phyloP scores from a whole-genome alignment of 108 stramenopile genomes.

The Parietichytrium sp. region DNA sequence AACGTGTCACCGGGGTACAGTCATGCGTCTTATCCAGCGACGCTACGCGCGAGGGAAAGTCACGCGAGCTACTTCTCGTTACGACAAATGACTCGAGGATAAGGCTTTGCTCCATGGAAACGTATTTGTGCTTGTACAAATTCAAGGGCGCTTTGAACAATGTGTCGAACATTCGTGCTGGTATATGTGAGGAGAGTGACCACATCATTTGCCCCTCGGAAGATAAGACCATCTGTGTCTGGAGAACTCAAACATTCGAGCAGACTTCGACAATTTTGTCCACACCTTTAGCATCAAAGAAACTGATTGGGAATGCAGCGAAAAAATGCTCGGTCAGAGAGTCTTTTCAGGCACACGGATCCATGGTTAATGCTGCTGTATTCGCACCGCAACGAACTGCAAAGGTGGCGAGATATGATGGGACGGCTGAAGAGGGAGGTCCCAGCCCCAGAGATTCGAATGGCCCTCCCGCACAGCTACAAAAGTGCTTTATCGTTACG shows the following conservation, averaged over 20 bases:
- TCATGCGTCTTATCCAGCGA: background rate
- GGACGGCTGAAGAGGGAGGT: too few relatives aligned
- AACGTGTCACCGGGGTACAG: constrained; percentile 2
- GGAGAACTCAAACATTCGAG: background rate
- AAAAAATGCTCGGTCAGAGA: background rate
- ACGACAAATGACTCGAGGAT: constrained; percentile 13
- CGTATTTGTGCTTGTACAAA: background rate
- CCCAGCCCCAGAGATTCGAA: too few relatives aligned
- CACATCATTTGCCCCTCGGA: constrained; percentile 15
- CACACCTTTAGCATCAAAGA: background rate
- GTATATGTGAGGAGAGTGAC: background rate
- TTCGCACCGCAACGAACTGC: background rate
- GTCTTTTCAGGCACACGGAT: background rate
- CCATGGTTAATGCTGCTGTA: background rate
- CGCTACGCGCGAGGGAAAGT: background rate
- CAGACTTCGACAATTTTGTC: background rate
- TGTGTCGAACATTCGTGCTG: background rate
- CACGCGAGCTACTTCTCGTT: background rate
- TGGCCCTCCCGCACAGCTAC: too few relatives aligned
- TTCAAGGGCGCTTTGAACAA: constrained; percentile 5
- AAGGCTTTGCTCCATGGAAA: background rate
- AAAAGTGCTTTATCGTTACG: background rate
- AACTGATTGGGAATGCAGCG: background rate
- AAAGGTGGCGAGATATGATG: too few relatives aligned
- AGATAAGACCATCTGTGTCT: background rate